These are phyloP conservation scores for Boletus vinaceobasis DNA, from an alignment of 768 basidiomycete species.

Conservation along the genomic window DNA sequence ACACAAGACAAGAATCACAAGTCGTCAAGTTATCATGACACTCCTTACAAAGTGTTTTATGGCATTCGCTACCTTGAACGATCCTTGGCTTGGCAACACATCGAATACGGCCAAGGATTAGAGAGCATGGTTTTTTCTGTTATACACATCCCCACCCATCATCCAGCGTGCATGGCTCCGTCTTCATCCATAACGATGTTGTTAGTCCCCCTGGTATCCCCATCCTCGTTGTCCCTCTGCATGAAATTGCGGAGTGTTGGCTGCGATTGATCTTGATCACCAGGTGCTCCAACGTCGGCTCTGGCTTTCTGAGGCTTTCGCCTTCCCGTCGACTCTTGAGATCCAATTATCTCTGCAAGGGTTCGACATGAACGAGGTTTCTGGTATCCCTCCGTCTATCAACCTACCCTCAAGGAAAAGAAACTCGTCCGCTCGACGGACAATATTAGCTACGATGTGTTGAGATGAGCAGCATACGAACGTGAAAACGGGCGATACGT, in stretches of 20 bases:
- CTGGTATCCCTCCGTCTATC: neutral
- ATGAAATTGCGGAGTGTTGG: slow-evolving; percentile 53
- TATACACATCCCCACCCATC: slow-evolving; percentile 1
- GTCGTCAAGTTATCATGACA: neutral
- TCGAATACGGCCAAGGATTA: neutral
- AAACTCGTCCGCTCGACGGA: slow-evolving; percentile 70
- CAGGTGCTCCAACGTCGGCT: slow-evolving; percentile 11
- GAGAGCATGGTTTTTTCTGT: neutral
- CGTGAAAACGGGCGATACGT: slow-evolving; percentile 16
- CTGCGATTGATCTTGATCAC: slow-evolving; percentile 21
- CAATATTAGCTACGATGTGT: slow-evolving; percentile 49
- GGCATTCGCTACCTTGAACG: neutral
- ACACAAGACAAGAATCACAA: neutral
- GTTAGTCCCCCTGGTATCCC: slow-evolving; percentile 17
- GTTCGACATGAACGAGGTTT: neutral
- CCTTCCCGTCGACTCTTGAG: slow-evolving; percentile 45
- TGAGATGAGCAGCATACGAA: neutral
- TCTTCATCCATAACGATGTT: slow-evolving; percentile 57
- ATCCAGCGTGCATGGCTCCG: slow-evolving; percentile 52
- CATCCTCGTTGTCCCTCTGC: slow-evolving; percentile 25
- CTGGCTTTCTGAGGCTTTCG: slow-evolving; percentile 38
- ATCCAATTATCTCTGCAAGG: slow-evolving; percentile 55
- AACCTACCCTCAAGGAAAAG: slow-evolving; percentile 69
- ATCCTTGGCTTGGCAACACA: neutral
- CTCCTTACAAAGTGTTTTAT: neutral